Conservation (phyloP, 495 filamentous ascomycete genomes). For the Talaromyces liani region DNA sequence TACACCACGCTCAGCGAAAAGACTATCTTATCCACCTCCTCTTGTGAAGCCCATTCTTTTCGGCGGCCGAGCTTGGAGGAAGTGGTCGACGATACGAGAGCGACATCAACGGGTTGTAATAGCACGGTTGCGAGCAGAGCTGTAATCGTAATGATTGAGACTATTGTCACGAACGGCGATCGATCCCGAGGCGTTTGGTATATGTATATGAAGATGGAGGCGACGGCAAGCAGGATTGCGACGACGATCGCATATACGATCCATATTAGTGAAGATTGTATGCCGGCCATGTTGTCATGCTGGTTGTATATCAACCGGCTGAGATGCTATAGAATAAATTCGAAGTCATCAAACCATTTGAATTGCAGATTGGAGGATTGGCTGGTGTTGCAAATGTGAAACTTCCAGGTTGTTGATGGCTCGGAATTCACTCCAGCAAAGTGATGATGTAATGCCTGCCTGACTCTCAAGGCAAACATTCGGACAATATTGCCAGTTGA, state of each 20-base stretch:
- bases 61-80: slow-evolving; percentile 68
- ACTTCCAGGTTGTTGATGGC: neutral
- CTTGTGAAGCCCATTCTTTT: slow-evolving; percentile 88
- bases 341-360: neutral
- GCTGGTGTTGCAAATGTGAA: neutral
- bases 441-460: neutral
- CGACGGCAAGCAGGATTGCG: slow-evolving; percentile 58
- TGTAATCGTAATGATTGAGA: slow-evolving; percentile 80
- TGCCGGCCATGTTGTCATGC: slow-evolving; percentile 49
- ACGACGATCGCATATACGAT: slow-evolving; percentile 80
- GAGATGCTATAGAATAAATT: neutral
- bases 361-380: neutral
- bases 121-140: slow-evolving; percentile 86
- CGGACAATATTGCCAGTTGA: neutral
- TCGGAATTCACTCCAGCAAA: neutral
- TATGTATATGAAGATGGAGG: slow-evolving; percentile 72
- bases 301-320: neutral
- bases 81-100: slow-evolving; percentile 82
- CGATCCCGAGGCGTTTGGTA: slow-evolving; percentile 88
- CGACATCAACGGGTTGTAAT: slow-evolving; percentile 90
- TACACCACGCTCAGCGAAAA: slow-evolving; percentile 80
- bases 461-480: neutral
- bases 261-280: slow-evolving; percentile 85
- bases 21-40: slow-evolving; percentile 66
- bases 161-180: slow-evolving; percentile 66